Evolutionary conservation across 2,329 filamentous ascomycete genomes (phyloP).

Genomic region (Diaporthe batatas): DNA sequence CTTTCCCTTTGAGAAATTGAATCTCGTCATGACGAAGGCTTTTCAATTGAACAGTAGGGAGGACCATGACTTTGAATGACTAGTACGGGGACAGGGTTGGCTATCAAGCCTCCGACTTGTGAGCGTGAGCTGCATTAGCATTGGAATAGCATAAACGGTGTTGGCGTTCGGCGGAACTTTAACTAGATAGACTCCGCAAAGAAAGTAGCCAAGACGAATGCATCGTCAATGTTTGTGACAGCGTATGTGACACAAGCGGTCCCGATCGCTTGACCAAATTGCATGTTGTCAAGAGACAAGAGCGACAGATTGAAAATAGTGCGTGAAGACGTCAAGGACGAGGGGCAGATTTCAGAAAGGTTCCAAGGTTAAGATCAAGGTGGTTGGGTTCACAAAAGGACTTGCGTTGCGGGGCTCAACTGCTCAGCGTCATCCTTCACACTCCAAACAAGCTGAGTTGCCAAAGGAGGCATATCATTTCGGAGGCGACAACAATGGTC

Average conservation of each 20-base stretch:
- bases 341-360: too few relatives aligned
- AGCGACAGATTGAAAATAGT: neutral
- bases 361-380: too few relatives aligned
- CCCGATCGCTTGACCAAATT: neutral
- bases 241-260: neutral
- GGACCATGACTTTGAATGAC: neutral
- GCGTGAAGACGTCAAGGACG: neutral
- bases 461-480: too few relatives aligned
- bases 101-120: neutral
- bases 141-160: too few relatives aligned
- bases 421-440: too few relatives aligned
- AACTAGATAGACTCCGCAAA: neutral
- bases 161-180: too few relatives aligned
- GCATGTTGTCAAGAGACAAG: neutral
- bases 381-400: too few relatives aligned
- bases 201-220: neutral
- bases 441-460: too few relatives aligned
- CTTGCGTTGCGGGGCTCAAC: too few relatives aligned
- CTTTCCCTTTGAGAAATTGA: neutral
- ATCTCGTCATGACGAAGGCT: neutral
- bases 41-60: neutral
- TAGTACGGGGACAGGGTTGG: neutral
- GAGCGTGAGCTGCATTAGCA: too few relatives aligned
- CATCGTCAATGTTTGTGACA: slow-evolving; percentile 1
- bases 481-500: too few relatives aligned